Base-by-base conservation (phyloP, 2,329 filamentous ascomycete species). In the Camillea tinctor region DNA sequence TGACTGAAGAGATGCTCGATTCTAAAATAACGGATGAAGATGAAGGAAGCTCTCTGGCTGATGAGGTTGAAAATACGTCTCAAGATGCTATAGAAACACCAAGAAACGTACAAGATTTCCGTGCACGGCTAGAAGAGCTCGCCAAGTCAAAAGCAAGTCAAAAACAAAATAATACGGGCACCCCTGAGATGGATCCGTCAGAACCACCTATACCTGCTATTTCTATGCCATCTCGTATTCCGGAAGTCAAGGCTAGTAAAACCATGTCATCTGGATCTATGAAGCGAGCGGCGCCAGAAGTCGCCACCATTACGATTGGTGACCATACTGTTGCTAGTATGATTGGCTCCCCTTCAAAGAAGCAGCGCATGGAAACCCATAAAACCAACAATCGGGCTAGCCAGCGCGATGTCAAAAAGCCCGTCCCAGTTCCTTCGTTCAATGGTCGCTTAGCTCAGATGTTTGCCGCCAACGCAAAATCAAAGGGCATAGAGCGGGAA, bases 281-380 rank as follows among this genome's bases (percentile, higher is more conserved):
- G 1, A 89, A 86, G 69, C 82, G 89, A 36, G 77, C 82, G 1
- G 82, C 84, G 1, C 76, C 82, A 24, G 87, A 91, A 67, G 77
- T 88, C 55, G 90, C 90, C 20, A 91, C 89, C 1, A 90, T 94
- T 53, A 93, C 89, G 0, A 85, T 94, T 57, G 91, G 90, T 1
- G 81, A 88, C 62, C 83, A 81, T 52, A 91, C 88, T 0, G 81
- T 87, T 4, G 88, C 85, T 0, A 88, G 87, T 20, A 81, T 86
- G 30, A 81, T 92, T 65, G 88, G 89, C 1, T 83, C 80, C 54
- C 79, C 83, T 54, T 70, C 79, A 3, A 84, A 85, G 63, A 80
- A 75, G 59, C 76, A 73, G 58, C 75, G 76, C 52, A 73, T 75
- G 50, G 77, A 79, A 19, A 74, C 79, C 52, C 73, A 72, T 11